Conservation (phyloP, 2,329 filamentous ascomycete species). For the Pseudocercospora macadamiae region DNA sequence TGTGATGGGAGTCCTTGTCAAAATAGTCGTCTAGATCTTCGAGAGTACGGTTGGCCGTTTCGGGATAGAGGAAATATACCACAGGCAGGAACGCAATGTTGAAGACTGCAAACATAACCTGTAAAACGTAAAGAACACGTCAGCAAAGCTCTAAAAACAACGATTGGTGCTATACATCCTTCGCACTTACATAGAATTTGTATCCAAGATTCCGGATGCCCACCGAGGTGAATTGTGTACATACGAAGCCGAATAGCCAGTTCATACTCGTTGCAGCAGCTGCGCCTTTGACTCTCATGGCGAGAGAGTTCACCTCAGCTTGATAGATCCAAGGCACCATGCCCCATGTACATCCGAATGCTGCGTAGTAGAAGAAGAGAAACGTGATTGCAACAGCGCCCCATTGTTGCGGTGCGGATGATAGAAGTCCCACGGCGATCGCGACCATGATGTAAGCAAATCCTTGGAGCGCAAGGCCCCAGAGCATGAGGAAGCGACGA, state of each 20-base stretch:
- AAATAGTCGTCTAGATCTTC: conserved; percentile 37
- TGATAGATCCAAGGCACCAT: conserved; percentile 22
- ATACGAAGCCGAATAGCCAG: conserved; percentile 21
- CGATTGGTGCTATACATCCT: no score
- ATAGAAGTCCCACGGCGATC: conserved; percentile 12
- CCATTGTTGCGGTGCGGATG: conserved; percentile 19
- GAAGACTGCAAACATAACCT: conserved; percentile 17
- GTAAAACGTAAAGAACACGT: no score
- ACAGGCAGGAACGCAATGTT: conserved; percentile 10
- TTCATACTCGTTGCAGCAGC: conserved; percentile 16
- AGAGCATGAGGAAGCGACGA: conserved; percentile 18
- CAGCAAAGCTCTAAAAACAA: no score
- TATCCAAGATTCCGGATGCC: conserved; percentile 20
- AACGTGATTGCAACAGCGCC: conserved; percentile 22
- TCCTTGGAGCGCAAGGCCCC: conserved; percentile 14
- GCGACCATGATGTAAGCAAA: conserved; percentile 20
- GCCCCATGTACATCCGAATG: conserved; percentile 18
- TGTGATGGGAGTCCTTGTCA: conserved; percentile 26
- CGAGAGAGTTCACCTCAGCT: conserved; percentile 18
- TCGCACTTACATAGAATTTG: conserved; percentile 22
- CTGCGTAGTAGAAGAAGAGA: conserved; percentile 22
- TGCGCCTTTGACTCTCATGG: conserved; percentile 16
- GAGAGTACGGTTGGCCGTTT: conserved; percentile 34
- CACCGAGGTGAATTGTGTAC: conserved; percentile 19
- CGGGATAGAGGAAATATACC: conserved; percentile 36